Evolutionary conservation across 1,284 basidiomycete species (phyloP).

Genomic region (Salmacisia buchloeana): DNA sequence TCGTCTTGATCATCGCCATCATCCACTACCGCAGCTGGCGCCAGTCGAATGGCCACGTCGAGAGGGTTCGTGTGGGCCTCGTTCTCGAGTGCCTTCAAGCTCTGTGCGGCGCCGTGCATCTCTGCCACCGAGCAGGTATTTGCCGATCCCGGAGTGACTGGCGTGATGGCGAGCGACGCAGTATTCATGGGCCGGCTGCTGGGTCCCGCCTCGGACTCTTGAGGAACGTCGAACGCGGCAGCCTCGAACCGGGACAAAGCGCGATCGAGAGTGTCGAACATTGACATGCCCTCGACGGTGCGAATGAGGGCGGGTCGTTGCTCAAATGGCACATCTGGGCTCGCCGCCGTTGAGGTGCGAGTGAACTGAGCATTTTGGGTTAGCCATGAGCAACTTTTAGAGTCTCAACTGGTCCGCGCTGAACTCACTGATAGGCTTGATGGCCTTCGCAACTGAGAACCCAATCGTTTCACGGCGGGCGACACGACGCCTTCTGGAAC

Average conservation of each 20-base stretch:
- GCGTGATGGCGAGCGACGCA: neutral
- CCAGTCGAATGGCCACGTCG: neutral
- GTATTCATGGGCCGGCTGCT: constrained; percentile 1
- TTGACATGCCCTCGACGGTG: constrained; percentile 67
- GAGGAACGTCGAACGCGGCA: neutral
- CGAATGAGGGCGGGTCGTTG: constrained; percentile 64
- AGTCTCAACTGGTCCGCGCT: too few species aligned
- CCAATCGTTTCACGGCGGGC: too few species aligned
- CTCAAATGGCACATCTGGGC: constrained; percentile 35
- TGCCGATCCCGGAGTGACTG: neutral
- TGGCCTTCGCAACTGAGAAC: too few species aligned
- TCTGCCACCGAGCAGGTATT: neutral
- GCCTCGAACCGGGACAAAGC: constrained; percentile 6
- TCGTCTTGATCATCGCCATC: neutral
- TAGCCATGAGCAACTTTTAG: too few species aligned
- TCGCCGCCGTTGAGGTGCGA: neutral
- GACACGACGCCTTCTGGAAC: too few species aligned
- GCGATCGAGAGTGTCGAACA: constrained; percentile 30
- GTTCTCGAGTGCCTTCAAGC: neutral
- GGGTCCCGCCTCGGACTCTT: constrained; percentile 4
- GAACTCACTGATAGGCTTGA: too few species aligned
- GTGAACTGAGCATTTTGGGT: neutral
- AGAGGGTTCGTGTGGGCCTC: constrained; percentile 1
- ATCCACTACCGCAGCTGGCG: neutral
- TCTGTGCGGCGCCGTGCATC: neutral